phyloP scores from a whole-genome alignment of 176 grass and related monocot genomes.

The Olyra latifolia region DNA sequence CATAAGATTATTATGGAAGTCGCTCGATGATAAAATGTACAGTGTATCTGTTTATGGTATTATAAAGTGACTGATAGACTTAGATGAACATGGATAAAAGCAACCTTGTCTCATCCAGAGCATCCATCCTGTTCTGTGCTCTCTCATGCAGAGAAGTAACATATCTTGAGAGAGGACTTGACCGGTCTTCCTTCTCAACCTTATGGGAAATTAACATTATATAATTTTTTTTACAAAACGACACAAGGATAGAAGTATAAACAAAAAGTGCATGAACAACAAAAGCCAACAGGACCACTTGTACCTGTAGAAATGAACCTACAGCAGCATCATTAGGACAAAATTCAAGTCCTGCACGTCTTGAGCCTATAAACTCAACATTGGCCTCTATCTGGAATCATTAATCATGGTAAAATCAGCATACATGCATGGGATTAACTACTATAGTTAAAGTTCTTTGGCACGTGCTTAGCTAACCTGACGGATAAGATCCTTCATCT shows the following conservation, averaged over 20 bases:
- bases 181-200: slow-evolving; percentile 68
- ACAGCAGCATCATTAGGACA: slow-evolving; percentile 70
- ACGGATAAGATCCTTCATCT: slow-evolving; percentile 86
- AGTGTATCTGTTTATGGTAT: slow-evolving; percentile 17
- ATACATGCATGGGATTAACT: background rate
- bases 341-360: slow-evolving; percentile 59
- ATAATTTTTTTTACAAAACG: slow-evolving; percentile 13
- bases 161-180: slow-evolving; percentile 79
- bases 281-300: background rate
- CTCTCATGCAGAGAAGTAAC: slow-evolving; percentile 63
- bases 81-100: slow-evolving; percentile 5
- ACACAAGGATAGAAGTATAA: slow-evolving; percentile 20
- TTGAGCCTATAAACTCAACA: slow-evolving; percentile 65
- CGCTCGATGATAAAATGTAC: background rate
- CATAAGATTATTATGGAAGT: slow-evolving; percentile 15
- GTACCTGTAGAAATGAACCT: slow-evolving; percentile 77
- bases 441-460: slow-evolving; percentile 5
- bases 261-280: background rate
- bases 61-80: background rate
- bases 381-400: slow-evolving; percentile 67
- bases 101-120: slow-evolving; percentile 77
- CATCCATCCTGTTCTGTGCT: slow-evolving; percentile 61
- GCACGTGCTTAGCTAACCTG: slow-evolving; percentile 57
- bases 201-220: slow-evolving; percentile 40
- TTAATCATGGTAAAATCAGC: slow-evolving; percentile 31